Percentiles rank a stretch among this genome's conserved stretches.
These are phyloP conservation scores for Monosporascus sp. DNA, from an alignment of 2,329 filamentous ascomycete genomes.

Conservation along the genomic window DNA sequence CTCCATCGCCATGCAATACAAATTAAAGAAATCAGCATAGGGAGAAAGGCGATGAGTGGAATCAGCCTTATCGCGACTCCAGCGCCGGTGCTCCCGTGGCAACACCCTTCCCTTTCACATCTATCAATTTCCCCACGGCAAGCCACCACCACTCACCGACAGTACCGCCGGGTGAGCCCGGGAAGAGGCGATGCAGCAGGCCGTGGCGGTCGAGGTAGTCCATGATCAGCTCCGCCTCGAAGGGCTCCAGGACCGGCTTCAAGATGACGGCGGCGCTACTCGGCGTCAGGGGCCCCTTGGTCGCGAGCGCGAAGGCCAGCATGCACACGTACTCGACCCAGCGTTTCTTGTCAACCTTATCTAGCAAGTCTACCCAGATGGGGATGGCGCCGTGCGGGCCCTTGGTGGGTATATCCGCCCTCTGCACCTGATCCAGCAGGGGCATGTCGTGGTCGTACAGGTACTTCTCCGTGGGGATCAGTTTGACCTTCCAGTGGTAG, in stretches of 20 bases:
- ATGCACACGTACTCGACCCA: constrained; percentile 62
- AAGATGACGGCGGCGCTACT: constrained; percentile 50
- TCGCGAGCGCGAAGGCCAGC: constrained; percentile 57
- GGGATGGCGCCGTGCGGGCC: constrained; percentile 50
- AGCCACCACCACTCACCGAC: constrained; percentile 66
- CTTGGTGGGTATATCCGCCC: constrained; percentile 34
- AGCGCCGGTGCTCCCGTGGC: not conserved
- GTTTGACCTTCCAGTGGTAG: constrained; percentile 58
- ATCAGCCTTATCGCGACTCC: too few species aligned
- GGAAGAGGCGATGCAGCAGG: constrained; percentile 38
- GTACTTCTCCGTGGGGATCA: constrained; percentile 54
- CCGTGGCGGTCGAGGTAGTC: constrained; percentile 53
- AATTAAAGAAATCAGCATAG: too few species aligned
- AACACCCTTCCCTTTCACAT: constrained; percentile 8
- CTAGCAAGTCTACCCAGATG: constrained; percentile 68
- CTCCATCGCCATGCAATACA: not conserved
- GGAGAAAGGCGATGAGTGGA: too few species aligned
- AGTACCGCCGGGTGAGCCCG: constrained; percentile 33
- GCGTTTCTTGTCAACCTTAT: constrained; percentile 47
- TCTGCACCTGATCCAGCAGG: constrained; percentile 30
- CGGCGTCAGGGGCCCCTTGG: constrained; percentile 51
- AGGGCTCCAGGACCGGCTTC: constrained; percentile 53
- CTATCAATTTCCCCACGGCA: constrained; percentile 36
- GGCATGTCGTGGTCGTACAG: constrained; percentile 46
- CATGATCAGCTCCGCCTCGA: constrained; percentile 55